Evolutionary conservation across 2,329 filamentous ascomycete genomes (phyloP).

Genomic region (Coniella vitis): DNA sequence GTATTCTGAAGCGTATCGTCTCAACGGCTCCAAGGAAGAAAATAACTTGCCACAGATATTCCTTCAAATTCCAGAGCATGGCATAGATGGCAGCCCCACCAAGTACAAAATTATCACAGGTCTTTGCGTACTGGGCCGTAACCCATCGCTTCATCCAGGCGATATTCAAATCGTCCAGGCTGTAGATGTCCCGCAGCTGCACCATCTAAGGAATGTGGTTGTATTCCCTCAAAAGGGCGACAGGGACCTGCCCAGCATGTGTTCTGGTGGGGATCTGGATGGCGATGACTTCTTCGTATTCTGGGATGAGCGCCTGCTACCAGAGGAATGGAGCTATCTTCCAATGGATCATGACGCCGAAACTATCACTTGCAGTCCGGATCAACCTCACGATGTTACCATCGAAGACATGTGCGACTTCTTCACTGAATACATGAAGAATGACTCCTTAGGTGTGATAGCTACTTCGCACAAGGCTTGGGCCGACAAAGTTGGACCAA

Average conservation of each 20-base stretch:
- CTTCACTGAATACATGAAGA: constrained; percentile 90
- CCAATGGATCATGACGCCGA: constrained; percentile 66
- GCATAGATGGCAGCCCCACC: constrained; percentile 39
- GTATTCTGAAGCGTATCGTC: constrained; percentile 44
- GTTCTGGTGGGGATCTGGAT: constrained; percentile 90
- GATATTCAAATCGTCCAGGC: constrained; percentile 85
- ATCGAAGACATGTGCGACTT: constrained; percentile 72
- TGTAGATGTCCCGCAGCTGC: constrained; percentile 65
- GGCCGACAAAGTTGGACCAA: constrained; percentile 65
- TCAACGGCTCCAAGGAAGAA: constrained; percentile 31
- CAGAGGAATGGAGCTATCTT: constrained; percentile 59
- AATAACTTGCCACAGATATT: constrained; percentile 73
- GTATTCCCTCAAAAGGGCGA: constrained; percentile 82
- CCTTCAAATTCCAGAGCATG: constrained; percentile 58
- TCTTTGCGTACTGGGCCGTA: constrained; percentile 77
- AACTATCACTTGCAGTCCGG: neutral
- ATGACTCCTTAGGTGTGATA: constrained; percentile 73
- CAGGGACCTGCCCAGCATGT: constrained; percentile 83
- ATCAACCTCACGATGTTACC: constrained; percentile 48
- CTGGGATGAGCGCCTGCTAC: constrained; percentile 75
- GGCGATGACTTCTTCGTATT: constrained; percentile 94
- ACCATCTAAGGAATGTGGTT: constrained; percentile 75
- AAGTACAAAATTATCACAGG: constrained; percentile 64
- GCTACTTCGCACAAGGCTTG: constrained; percentile 75
- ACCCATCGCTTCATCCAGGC: constrained; percentile 88